Evolutionary conservation across 2,329 filamentous ascomycete species (phyloP).

Genomic region (Rhinocladiella similis): DNA sequence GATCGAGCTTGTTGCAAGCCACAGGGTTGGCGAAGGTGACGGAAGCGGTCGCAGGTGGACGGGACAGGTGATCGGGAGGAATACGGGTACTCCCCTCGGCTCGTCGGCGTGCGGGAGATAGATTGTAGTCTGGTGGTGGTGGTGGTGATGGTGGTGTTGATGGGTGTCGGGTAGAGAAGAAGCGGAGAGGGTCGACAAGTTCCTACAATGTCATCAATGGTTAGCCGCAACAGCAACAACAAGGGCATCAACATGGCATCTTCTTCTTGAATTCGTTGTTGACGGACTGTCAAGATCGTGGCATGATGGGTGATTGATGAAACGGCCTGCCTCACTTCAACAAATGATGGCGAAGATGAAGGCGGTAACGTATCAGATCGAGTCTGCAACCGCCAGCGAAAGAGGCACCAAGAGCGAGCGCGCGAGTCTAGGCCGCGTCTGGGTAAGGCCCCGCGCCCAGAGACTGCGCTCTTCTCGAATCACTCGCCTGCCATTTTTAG

Average conservation of each 20-base stretch:
- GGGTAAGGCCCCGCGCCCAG: not conserved
- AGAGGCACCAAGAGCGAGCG: not conserved
- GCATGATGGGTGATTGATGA: not conserved
- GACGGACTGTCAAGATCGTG: not conserved
- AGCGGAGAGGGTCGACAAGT: not conserved
- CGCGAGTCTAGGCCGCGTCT: not conserved
- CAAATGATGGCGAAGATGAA: slow-evolving; percentile 5
- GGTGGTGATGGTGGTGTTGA: not conserved
- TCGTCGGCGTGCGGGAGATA: not conserved
- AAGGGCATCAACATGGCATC: no score
- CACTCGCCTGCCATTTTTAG: slow-evolving; percentile 3
- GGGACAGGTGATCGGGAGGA: not conserved
- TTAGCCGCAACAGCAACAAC: not conserved
- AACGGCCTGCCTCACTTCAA: not conserved
- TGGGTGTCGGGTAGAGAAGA: not conserved
- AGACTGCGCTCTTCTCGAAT: not conserved
- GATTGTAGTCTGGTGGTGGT: not conserved
- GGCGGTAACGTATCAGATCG: slow-evolving; percentile 17
- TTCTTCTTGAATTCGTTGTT: not conserved
- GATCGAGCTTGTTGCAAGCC: not conserved
- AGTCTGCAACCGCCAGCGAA: slow-evolving; percentile 17
- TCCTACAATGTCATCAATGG: not conserved
- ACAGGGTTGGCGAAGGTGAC: not conserved
- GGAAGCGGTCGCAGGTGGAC: not conserved
- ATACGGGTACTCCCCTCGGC: not conserved